A percentile compares a stretch with the other conserved stretches of the same genome.
These are phyloP conservation scores for Blastocystis hominis DNA, from an alignment of 352 stramenopile genomes.

Conservation along the genomic window DNA sequence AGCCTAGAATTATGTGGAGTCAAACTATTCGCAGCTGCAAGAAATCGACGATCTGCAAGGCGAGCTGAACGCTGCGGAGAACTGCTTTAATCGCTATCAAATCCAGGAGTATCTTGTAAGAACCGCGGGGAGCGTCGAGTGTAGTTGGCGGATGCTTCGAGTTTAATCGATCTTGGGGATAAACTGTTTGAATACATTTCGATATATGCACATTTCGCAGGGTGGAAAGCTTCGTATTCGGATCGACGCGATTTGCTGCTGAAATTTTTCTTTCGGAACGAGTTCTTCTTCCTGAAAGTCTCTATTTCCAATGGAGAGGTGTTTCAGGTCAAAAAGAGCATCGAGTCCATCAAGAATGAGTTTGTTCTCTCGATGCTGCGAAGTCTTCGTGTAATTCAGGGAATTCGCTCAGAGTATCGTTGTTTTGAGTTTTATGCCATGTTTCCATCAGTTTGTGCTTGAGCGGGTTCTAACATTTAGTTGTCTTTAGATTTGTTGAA, in stretches of 20 bases:
- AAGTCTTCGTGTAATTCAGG: not conserved
- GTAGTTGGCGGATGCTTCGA: not conserved
- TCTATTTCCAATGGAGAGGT: not conserved
- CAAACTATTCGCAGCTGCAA: not conserved
- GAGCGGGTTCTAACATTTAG: not conserved
- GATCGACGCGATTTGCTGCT: not conserved
- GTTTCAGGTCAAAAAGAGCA: conserved; percentile 16
- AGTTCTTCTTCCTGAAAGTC: conserved; percentile 7
- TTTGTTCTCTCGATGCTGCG: not conserved
- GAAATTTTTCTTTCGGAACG: not conserved
- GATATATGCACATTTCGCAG: not conserved
- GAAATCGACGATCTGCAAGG: not conserved
- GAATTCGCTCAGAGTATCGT: not conserved
- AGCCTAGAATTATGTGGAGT: not conserved
- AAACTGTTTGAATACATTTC: not conserved
- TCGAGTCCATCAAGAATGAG: not conserved
- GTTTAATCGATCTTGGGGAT: not conserved
- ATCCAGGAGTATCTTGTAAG: not conserved
- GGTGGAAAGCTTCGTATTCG: not conserved
- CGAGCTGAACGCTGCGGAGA: not conserved
- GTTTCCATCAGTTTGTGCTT: not conserved
- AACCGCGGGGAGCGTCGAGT: not conserved
- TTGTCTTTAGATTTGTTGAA: not conserved
- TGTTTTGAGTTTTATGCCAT: not conserved
- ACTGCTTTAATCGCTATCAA: not conserved